phyloP scores from a whole-genome alignment of 257 asterid genomes.

The Nyctanthes arbortristis region DNA sequence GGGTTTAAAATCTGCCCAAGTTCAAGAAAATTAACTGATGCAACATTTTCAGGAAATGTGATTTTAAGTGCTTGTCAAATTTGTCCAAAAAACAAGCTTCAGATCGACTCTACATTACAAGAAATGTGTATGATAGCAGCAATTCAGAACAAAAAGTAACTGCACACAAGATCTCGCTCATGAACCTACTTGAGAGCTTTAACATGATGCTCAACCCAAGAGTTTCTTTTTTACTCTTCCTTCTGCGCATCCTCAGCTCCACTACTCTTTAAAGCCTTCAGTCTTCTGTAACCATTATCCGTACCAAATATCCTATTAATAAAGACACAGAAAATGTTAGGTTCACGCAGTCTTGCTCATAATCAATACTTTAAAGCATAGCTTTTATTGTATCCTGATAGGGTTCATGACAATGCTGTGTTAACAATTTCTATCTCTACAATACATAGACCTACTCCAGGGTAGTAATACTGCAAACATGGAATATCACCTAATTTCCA shows the following conservation, averaged over 20 bases:
- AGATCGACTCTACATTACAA: slow-evolving; percentile 35
- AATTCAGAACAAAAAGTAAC: slow-evolving; percentile 26
- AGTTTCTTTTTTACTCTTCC: slow-evolving; percentile 38
- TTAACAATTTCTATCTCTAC: no score
- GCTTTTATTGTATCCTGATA: background rate
- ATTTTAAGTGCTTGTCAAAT: background rate
- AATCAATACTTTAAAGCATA: background rate
- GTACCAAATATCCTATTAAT: slow-evolving; percentile 81
- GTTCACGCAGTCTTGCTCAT: no score
- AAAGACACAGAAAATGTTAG: background rate
- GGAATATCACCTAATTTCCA: no score
- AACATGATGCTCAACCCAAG: slow-evolving; percentile 27
- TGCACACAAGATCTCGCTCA: slow-evolving; percentile 31
- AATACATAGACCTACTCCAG: no score
- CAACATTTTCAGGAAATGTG: background rate
- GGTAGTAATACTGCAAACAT: no score
- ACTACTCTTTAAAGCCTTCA: slow-evolving; percentile 67
- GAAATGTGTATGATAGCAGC: slow-evolving; percentile 21
- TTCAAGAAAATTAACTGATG: background rate
- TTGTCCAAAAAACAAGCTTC: slow-evolving; percentile 28
- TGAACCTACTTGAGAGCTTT: slow-evolving; percentile 21
- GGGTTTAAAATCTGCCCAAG: background rate
- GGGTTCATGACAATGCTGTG: no score
- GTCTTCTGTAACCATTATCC: slow-evolving; percentile 82
- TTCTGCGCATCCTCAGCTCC: slow-evolving; percentile 47